Evolutionary conservation across 2,329 filamentous ascomycete species (phyloP).

Genomic region (Paracamarosporium sp.): DNA sequence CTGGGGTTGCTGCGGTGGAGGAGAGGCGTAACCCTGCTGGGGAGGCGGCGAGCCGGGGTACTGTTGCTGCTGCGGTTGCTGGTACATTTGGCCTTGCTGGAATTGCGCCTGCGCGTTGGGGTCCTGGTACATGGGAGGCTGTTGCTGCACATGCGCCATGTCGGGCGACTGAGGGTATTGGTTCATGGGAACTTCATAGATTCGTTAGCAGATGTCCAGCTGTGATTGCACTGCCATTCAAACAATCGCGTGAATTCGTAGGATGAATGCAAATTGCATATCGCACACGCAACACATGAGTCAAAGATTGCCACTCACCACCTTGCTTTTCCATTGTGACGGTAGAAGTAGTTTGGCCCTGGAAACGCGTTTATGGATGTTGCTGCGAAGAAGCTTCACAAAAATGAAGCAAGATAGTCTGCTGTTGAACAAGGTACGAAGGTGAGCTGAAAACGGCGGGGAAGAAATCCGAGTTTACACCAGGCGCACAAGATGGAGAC

Average conservation of each 20-base stretch:
- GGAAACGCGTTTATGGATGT: slow-evolving; percentile 7
- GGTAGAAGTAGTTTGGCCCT: neutral
- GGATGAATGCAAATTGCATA: neutral
- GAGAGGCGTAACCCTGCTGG: slow-evolving; percentile 18
- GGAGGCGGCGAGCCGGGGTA: slow-evolving; percentile 30
- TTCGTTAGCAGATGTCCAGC: slow-evolving; percentile 20
- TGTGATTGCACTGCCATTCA: neutral
- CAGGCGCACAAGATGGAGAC: slow-evolving; percentile 1
- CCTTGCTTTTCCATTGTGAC: slow-evolving; percentile 45
- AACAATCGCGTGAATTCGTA: neutral
- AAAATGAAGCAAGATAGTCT: neutral
- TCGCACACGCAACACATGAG: neutral
- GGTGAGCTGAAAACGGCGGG: slow-evolving; percentile 16
- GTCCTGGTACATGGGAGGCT: slow-evolving; percentile 44
- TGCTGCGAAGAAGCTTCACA: neutral
- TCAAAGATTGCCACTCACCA: slow-evolving; percentile 28
- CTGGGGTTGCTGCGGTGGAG: slow-evolving; percentile 21
- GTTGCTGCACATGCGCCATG: slow-evolving; percentile 27
- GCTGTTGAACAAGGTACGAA: slow-evolving; percentile 10
- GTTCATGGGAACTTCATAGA: slow-evolving; percentile 42
- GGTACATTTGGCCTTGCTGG: slow-evolving; percentile 27
- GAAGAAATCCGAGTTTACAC: slow-evolving; percentile 1
- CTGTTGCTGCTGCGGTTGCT: slow-evolving; percentile 23
- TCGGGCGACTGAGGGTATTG: slow-evolving; percentile 44
- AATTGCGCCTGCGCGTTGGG: slow-evolving; percentile 29